Evolutionary conservation across 306 rosid species (phyloP).

Genomic region (Trifolium subterraneum): DNA sequence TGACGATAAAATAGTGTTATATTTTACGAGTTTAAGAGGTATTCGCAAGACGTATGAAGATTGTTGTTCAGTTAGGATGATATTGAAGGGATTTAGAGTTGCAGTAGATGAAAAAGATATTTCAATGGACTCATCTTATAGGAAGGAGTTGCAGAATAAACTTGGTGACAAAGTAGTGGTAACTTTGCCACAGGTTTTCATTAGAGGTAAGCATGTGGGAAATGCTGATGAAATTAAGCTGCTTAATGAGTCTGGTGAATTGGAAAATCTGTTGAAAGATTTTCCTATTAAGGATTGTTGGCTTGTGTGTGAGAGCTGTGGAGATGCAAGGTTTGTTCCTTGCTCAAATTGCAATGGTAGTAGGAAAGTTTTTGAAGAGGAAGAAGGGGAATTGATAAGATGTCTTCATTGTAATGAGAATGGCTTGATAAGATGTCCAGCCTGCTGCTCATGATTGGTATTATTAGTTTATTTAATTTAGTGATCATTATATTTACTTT

Average conservation of each 20-base stretch:
- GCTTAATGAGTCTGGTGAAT: slow-evolving; percentile 69
- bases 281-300: slow-evolving; percentile 53
- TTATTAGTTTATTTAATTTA: slow-evolving; percentile 4
- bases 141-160: slow-evolving; percentile 59
- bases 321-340: slow-evolving; percentile 76
- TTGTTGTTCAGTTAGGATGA: slow-evolving; percentile 69
- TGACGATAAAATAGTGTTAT: slow-evolving; percentile 68
- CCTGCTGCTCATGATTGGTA: slow-evolving; percentile 56
- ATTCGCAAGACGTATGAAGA: slow-evolving; percentile 77
- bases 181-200: slow-evolving; percentile 69
- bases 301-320: slow-evolving; percentile 65
- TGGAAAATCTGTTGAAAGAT: slow-evolving; percentile 59
- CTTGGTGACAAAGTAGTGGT: slow-evolving; percentile 49
- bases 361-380: slow-evolving; percentile 67
- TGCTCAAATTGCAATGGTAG: slow-evolving; percentile 76
- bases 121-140: slow-evolving; percentile 77
- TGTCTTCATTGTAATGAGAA: slow-evolving; percentile 78
- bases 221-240: slow-evolving; percentile 75
- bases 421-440: slow-evolving; percentile 76
- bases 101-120: slow-evolving; percentile 76
- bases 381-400: slow-evolving; percentile 56
- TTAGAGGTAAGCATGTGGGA: slow-evolving; percentile 65
- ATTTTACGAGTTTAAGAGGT: slow-evolving; percentile 79
- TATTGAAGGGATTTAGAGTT: slow-evolving; percentile 66
- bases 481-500: neutral